Conservation (phyloP, 495 filamentous ascomycete genomes). For the Cenococcum geophilum region DNA sequence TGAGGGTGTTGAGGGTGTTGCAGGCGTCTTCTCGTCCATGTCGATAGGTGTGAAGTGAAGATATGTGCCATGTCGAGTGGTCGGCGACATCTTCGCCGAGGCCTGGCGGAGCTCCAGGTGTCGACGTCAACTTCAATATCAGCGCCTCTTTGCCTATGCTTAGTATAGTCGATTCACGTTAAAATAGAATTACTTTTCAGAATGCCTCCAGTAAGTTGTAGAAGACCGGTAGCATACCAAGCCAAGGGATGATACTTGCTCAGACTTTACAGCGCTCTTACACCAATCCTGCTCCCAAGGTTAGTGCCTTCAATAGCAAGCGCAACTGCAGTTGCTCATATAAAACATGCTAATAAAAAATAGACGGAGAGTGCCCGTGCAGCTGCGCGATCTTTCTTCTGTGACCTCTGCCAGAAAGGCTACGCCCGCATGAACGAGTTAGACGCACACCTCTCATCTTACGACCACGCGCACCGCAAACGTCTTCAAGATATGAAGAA, state of each 20-base stretch:
- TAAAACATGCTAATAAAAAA: slow-evolving; percentile 52
- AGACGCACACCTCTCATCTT: slow-evolving; percentile 61
- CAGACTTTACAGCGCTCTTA: neutral
- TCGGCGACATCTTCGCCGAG: neutral
- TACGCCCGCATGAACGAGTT: slow-evolving; percentile 66
- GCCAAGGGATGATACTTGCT: neutral
- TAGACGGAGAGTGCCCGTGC: slow-evolving; percentile 82
- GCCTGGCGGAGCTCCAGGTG: neutral
- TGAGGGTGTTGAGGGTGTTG: neutral
- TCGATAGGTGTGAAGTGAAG: slow-evolving; percentile 7
- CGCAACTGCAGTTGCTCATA: neutral
- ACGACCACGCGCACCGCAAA: slow-evolving; percentile 66
- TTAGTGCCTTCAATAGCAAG: neutral
- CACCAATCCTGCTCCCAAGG: slow-evolving; percentile 29
- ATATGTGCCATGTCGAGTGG: neutral
- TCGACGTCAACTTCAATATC: neutral
- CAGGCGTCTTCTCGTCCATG: slow-evolving; percentile 1
- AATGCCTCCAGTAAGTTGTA: slow-evolving; percentile 35
- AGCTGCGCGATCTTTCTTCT: slow-evolving; percentile 85
- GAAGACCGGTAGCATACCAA: neutral
- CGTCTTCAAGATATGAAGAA: slow-evolving; percentile 62
- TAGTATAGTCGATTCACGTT: too few relatives aligned
- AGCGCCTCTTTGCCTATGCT: too few relatives aligned
- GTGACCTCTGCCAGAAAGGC: slow-evolving; percentile 63
- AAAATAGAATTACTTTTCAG: neutral